Base-by-base conservation (phyloP, 768 basidiomycete species). In the Boletus sp. region DNA sequence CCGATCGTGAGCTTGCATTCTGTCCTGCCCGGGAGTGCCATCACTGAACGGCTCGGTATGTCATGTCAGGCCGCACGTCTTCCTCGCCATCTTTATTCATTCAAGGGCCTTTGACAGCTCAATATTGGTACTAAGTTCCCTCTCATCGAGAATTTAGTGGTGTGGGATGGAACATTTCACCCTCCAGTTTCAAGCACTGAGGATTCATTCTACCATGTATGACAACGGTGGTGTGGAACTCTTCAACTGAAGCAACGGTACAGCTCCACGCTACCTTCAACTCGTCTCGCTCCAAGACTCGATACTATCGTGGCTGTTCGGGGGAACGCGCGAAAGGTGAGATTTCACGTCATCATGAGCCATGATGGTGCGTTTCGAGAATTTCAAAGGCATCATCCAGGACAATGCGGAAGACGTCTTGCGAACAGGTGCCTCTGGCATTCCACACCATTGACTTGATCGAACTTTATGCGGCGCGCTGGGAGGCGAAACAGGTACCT, bases 1-100 rank as follows among this genome's bases (percentile, higher is more conserved):
- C 88, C 87, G 28, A 73, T 89, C 37, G 84, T 89, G 59, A 64
- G 84, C 73, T 12, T 42, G 18, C 18, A 14, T 44, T 12, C 20
- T 20, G 12, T 44, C 42, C 20, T 11, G 20, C 24, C 18, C 41
- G 41, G 41, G 11, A 20, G 18, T 41, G 11, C 18, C 20, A 20
- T 12, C 20, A n/a, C n/a, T n/a, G n/a, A 42, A 29, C 24, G 28
- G 28, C 14, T 29, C 7, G 15, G 17, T 37, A 46, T 39, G 45
- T 47, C 45, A 35, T 20, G 42, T 44, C 42, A 44, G 42, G 24
- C 24, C 8, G 12, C 42, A 44, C 42, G 42, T 44, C 24, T 24
- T 20, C 42, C 42, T 44, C 42, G 20, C 24, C 20, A 7, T 24
- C 42, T 20, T 44, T 20, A 11, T 42, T 42, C 41, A 6, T 42